phyloP scores from a whole-genome alignment of 2,329 filamentous ascomycete genomes.

The Diaporthe eres region DNA sequence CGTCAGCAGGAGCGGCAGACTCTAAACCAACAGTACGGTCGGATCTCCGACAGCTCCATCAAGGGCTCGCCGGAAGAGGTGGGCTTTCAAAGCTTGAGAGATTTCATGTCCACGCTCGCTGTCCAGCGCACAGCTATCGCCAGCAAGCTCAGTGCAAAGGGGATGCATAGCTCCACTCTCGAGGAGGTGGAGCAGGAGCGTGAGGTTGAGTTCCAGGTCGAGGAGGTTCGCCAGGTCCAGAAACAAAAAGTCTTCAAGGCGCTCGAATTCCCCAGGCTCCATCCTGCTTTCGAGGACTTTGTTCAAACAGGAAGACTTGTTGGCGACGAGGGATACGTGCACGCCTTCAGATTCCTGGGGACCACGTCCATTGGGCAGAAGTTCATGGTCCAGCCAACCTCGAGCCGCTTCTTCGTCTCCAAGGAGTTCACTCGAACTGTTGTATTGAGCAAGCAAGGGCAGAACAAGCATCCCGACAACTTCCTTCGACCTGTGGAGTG shows the following conservation, averaged over 20 bases:
- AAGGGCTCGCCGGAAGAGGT: constrained; percentile 45
- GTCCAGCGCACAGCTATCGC: constrained; percentile 48
- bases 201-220: constrained; percentile 71
- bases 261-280: constrained; percentile 60
- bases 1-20: constrained; percentile 69
- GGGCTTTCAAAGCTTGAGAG: constrained; percentile 41
- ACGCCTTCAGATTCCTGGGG: constrained; percentile 58
- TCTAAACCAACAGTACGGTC: constrained; percentile 69
- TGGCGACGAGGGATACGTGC: constrained; percentile 54
- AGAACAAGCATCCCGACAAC: constrained; percentile 48
- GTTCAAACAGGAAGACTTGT: constrained; percentile 59
- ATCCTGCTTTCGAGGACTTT: constrained; percentile 62
- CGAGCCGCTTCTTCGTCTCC: constrained; percentile 54
- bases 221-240: constrained; percentile 69
- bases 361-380: constrained; percentile 53
- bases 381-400: constrained; percentile 47
- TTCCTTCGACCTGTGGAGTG: constrained; percentile 68
- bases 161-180: constrained; percentile 64
- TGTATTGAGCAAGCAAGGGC: constrained; percentile 45
- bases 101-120: constrained; percentile 52
- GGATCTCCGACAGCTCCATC: constrained; percentile 39
- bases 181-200: constrained; percentile 73
- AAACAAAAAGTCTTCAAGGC: constrained; percentile 57
- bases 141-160: constrained; percentile 53
- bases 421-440: constrained; percentile 65